phyloP scores from a whole-genome alignment of 805 yeast genomes.

The Cyberlindnera sargentensis region DNA sequence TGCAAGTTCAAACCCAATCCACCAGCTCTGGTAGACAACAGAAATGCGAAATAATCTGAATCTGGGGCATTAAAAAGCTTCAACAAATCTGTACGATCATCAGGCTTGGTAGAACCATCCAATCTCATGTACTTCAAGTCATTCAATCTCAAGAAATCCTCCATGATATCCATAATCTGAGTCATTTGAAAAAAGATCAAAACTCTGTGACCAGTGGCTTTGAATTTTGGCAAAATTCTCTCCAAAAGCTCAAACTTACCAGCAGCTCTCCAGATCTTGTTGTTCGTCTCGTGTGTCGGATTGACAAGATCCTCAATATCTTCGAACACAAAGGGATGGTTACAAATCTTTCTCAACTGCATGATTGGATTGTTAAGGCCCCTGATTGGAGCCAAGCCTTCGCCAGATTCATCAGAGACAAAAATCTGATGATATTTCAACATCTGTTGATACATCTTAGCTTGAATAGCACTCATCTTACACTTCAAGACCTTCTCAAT shows the following conservation, averaged over 20 bases:
- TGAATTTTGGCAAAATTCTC: conserved; percentile 67
- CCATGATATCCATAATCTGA: conserved; percentile 86
- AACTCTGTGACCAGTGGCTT: conserved; percentile 69
- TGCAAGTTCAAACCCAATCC: conserved; percentile 82
- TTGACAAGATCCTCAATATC: conserved; percentile 69
- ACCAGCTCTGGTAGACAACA: conserved; percentile 83
- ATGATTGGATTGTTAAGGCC: conserved; percentile 77
- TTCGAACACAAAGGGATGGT: conserved; percentile 83
- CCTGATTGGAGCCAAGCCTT: conserved; percentile 49
- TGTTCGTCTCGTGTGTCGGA: conserved; percentile 55
- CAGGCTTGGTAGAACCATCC: conserved; percentile 81
- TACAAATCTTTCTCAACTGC: conserved; percentile 81
- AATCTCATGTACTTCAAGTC: conserved; percentile 66
- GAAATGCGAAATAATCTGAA: conserved; percentile 72
- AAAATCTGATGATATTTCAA: conserved; percentile 62
- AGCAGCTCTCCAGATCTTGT: conserved; percentile 65
- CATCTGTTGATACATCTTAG: conserved; percentile 69
- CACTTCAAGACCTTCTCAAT: conserved; percentile 79
- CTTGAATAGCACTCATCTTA: conserved; percentile 67
- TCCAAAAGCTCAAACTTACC: conserved; percentile 80
- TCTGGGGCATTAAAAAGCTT: conserved; percentile 68
- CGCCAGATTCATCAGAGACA: conserved; percentile 56
- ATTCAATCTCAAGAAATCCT: conserved; percentile 64
- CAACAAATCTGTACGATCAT: conserved; percentile 71
- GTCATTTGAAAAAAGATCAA: conserved; percentile 86